A percentile compares a stretch with the other conserved stretches of the same genome.
These are phyloP conservation scores for Coniophora puteana DNA, from an alignment of 1,284 basidiomycete genomes.

Conservation along the genomic window DNA sequence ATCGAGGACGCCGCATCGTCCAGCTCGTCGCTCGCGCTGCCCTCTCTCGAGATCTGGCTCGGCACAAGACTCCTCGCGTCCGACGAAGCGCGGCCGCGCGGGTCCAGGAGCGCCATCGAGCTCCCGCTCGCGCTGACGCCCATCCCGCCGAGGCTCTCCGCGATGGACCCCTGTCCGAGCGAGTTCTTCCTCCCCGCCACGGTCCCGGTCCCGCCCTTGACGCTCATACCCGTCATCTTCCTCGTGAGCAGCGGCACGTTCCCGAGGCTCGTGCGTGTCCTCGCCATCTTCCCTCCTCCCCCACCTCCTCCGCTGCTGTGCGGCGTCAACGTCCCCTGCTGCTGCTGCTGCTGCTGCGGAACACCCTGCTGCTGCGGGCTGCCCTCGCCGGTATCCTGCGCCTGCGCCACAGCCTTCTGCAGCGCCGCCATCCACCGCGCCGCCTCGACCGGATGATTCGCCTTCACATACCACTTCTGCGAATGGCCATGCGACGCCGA, in stretches of 20 bases:
- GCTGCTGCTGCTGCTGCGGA: conserved; percentile 14
- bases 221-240: conserved; percentile 15
- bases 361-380: conserved; percentile 59
- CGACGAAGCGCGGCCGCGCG: conserved; percentile 17
- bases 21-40: no score
- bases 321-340: no score
- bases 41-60: conserved; percentile 34
- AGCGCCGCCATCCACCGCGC: conserved; percentile 71
- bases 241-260: conserved; percentile 14
- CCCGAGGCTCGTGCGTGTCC: conserved; percentile 28
- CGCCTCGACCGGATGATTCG: conserved; percentile 87
- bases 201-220: conserved; percentile 9
- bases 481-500: conserved; percentile 43
- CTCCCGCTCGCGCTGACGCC: no score
- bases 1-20: no score
- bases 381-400: conserved; percentile 66
- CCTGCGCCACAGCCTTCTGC: no score
- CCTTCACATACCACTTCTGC: conserved; percentile 89
- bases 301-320: conserved; percentile 18
- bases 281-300: conserved; percentile 26
- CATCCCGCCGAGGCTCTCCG: no score
- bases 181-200: not conserved
- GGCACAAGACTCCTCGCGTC: conserved; percentile 21
- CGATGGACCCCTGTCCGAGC: no score
- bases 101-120: no score